Evolutionary conservation across 2,329 filamentous ascomycete species (phyloP).

Genomic region (Fusarium solani-melongenae): DNA sequence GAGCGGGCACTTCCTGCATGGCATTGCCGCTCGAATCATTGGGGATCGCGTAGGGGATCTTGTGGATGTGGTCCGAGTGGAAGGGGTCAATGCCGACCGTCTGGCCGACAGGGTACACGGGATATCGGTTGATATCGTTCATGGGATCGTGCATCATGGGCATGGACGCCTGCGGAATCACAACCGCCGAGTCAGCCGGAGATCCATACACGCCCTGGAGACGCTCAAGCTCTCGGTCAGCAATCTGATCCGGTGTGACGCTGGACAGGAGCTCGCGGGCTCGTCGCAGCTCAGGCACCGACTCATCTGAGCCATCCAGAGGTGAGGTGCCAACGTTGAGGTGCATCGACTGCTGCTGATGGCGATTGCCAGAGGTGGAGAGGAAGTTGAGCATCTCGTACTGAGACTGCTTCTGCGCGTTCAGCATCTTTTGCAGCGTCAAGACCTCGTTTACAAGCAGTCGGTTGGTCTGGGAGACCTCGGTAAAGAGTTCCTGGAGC

Average conservation of each 20-base stretch:
- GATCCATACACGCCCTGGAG: constrained; percentile 66
- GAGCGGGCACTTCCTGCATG: constrained; percentile 55
- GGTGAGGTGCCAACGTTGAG: constrained; percentile 51
- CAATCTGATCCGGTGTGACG: constrained; percentile 62
- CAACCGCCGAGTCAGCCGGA: constrained; percentile 63
- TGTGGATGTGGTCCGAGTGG: constrained; percentile 92
- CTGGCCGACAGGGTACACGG: constrained; percentile 92
- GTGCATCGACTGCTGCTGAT: constrained; percentile 48
- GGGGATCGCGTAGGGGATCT: constrained; percentile 85
- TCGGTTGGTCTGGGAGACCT: constrained; percentile 74
- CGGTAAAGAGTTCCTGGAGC: constrained; percentile 85
- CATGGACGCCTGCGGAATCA: constrained; percentile 55
- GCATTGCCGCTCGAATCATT: constrained; percentile 61
- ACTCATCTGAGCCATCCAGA: constrained; percentile 58
- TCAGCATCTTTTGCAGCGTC: constrained; percentile 69
- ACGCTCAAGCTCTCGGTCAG: constrained; percentile 66
- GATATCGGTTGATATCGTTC: constrained; percentile 65
- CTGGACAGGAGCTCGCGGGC: constrained; percentile 67
- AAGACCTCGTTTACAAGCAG: constrained; percentile 71
- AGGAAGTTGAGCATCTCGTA: constrained; percentile 68
- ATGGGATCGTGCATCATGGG: constrained; percentile 65
- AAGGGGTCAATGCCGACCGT: constrained; percentile 95
- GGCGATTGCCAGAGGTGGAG: constrained; percentile 55
- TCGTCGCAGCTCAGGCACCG: constrained; percentile 64
- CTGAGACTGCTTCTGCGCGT: constrained; percentile 67